A percentile compares a stretch with the other conserved stretches of the same genome.
Conservation (phyloP, 2,329 filamentous ascomycete species). For the Alternaria panax region DNA sequence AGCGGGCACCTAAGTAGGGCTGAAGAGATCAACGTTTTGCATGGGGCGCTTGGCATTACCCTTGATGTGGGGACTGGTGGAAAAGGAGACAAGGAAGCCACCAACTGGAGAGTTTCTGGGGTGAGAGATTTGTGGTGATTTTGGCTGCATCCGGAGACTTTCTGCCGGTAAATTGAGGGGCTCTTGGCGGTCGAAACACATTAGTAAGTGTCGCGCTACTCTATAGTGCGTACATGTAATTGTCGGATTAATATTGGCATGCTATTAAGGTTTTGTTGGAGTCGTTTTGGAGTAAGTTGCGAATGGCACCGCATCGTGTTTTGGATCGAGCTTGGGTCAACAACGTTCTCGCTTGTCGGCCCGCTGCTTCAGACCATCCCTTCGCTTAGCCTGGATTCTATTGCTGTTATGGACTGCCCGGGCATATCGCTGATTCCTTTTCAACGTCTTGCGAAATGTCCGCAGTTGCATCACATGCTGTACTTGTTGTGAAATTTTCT, state of each 20-base stretch:
- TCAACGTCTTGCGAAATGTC: neutral
- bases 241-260: neutral
- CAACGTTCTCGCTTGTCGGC: conserved; percentile 1
- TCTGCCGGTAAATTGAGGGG: neutral
- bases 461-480: neutral
- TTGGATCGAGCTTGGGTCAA: neutral
- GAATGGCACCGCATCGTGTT: neutral
- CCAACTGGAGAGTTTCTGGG: conserved; percentile 2
- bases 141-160: neutral
- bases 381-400: neutral
- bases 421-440: neutral
- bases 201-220: neutral
- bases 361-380: neutral
- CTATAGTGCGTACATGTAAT: neutral
- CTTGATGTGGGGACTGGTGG: conserved; percentile 1
- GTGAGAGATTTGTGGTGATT: neutral
- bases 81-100: neutral
- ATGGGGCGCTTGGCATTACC: neutral
- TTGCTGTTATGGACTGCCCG: neutral
- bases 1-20: neutral
- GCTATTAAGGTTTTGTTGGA: conserved; percentile 1
- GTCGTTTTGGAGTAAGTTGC: neutral
- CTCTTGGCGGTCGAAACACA: neutral
- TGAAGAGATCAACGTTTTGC: neutral
- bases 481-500: neutral